These are phyloP conservation scores for Cyclotella kingstonii DNA, from an alignment of 108 stramenopile genomes.

Conservation along the genomic window DNA sequence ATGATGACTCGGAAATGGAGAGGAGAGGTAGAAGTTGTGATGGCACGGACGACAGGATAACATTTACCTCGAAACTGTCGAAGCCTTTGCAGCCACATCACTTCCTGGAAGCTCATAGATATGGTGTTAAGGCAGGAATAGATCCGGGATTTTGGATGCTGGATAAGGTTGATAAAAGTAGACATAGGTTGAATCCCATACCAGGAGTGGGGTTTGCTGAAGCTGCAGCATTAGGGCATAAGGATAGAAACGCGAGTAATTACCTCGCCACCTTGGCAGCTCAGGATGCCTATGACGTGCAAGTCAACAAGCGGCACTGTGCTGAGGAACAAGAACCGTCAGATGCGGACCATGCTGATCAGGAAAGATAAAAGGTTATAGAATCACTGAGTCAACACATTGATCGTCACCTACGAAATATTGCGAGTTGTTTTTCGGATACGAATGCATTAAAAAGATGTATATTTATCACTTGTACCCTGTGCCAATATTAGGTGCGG, in stretches of 20 bases:
- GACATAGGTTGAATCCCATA: neutral
- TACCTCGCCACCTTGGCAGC: slow-evolving; percentile 56
- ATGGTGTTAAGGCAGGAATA: slow-evolving; percentile 57
- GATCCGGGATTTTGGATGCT: slow-evolving; percentile 82
- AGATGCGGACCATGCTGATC: no score
- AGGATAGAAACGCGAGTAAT: slow-evolving; percentile 17
- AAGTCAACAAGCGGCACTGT: slow-evolving; percentile 19
- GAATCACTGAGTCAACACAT: no score
- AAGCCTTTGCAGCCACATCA: slow-evolving; percentile 55
- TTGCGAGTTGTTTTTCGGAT: no score
- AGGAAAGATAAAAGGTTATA: no score
- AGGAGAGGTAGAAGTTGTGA: no score
- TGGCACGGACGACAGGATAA: no score
- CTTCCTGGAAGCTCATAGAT: slow-evolving; percentile 50
- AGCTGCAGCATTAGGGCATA: slow-evolving; percentile 38
- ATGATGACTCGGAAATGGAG: no score
- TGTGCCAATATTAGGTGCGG: no score
- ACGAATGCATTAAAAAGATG: no score
- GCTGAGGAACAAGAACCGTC: no score
- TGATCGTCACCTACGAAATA: no score
- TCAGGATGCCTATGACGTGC: slow-evolving; percentile 56
- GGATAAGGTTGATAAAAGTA: slow-evolving; percentile 16
- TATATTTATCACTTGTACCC: no score
- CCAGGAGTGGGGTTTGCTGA: slow-evolving; percentile 30
- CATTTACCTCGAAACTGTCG: neutral